Base-by-base conservation (phyloP, 495 filamentous ascomycete species). In the Antarctomyces pellizariae region DNA sequence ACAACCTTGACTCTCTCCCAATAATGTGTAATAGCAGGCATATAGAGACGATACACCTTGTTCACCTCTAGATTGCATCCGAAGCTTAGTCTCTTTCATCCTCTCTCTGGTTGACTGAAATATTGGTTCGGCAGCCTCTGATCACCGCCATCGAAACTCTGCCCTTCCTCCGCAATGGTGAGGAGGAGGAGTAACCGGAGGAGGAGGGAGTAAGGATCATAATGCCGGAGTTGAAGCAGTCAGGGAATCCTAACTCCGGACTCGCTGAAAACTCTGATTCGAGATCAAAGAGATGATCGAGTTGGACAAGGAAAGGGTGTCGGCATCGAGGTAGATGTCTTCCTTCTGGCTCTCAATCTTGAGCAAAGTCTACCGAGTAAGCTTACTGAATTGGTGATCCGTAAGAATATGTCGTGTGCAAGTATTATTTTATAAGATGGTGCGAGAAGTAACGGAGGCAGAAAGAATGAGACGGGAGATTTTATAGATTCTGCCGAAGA, bases 321-420 rank as follows among this genome's bases (percentile, higher is more conserved):
- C 74, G 16, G 69, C 63, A 38, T 82, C 74, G 12, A 82, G 45
- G 42, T 78, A 82, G 10, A 80, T n/a, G n/a, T n/a, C n/a, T n/a
- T n/a, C n/a, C n/a, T n/a, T n/a, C n/a, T n/a, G n/a, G n/a, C n/a
- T n/a, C n/a, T n/a, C n/a, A n/a, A n/a, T n/a, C n/a, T n/a, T n/a
- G n/a, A n/a, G n/a, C n/a, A n/a, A n/a, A n/a, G n/a, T n/a, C n/a
- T n/a, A n/a, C n/a, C n/a, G n/a, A n/a, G n/a, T n/a, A n/a, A n/a
- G n/a, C n/a, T n/a, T n/a, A n/a, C n/a, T n/a, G n/a, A n/a, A n/a
- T n/a, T n/a, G n/a, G n/a, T n/a, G n/a, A n/a, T n/a, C n/a, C n/a
- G n/a, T n/a, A n/a, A n/a, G n/a, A n/a, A n/a, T n/a, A n/a, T n/a
- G n/a, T n/a, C n/a, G n/a, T n/a, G n/a, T n/a, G n/a, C n/a, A n/a